Percentiles rank a stretch among this genome's conserved stretches.
phyloP scores from a whole-genome alignment of 169 alveolate species.

The Sarcocystis neurona region DNA sequence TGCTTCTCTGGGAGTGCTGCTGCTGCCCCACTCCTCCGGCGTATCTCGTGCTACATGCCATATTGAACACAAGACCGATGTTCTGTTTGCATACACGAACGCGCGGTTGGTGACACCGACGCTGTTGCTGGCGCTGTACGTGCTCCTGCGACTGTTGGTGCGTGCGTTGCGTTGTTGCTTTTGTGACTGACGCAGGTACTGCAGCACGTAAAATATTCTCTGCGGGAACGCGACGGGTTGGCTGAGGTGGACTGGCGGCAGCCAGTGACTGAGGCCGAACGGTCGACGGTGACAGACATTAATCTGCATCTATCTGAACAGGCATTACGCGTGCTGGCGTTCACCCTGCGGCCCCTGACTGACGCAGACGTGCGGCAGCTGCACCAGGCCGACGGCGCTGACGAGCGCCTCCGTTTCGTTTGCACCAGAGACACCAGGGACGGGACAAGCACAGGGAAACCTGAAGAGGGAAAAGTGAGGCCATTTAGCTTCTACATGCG shows the following conservation, averaged over 20 bases:
- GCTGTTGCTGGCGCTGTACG: too few species aligned
- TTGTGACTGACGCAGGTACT: constrained; percentile 11
- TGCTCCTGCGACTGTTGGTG: too few species aligned
- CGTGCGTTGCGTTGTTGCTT: neutral
- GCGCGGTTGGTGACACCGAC: too few species aligned
- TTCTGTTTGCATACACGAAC: too few species aligned
- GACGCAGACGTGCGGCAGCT: constrained; percentile 70
- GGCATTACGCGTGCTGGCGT: constrained; percentile 86
- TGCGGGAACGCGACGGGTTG: constrained; percentile 55
- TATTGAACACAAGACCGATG: neutral
- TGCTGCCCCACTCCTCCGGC: neutral
- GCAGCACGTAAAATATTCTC: constrained; percentile 43
- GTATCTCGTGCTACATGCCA: neutral
- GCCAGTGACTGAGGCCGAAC: constrained; percentile 31
- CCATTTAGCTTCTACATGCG: too few species aligned
- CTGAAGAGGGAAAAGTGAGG: too few species aligned
- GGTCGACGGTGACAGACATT: constrained; percentile 58
- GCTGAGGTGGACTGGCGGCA: constrained; percentile 47
- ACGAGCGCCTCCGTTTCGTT: constrained; percentile 77
- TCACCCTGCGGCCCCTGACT: constrained; percentile 81
- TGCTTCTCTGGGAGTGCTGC: too few species aligned
- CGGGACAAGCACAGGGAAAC: neutral
- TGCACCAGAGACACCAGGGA: constrained; percentile 56
- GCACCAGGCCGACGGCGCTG: constrained; percentile 77
- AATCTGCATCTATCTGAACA: constrained; percentile 76